A percentile compares a stretch with the other conserved stretches of the same genome.
These are phyloP conservation scores for Nakaseomyces nivariensis DNA, from an alignment of 1,139 yeast genomes.

Conservation along the genomic window DNA sequence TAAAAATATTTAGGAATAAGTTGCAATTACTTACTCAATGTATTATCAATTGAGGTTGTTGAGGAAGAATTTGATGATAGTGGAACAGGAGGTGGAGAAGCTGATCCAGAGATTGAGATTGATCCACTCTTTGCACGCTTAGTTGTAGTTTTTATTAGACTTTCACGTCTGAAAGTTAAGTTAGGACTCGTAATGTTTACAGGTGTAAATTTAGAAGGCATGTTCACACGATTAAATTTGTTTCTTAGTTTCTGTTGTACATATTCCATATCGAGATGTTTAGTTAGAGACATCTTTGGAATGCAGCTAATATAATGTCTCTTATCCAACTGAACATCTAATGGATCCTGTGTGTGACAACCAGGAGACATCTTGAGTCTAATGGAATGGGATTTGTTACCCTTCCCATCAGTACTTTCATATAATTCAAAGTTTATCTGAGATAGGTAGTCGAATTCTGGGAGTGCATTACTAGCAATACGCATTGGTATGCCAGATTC, in stretches of 20 bases:
- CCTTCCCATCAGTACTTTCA: conserved; percentile 61
- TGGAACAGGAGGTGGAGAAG: conserved; percentile 2
- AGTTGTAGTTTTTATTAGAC: neutral
- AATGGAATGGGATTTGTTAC: conserved; percentile 75
- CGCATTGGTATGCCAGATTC: conserved; percentile 94
- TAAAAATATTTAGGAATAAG: neutral
- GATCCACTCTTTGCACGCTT: conserved; percentile 2
- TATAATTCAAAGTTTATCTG: conserved; percentile 91
- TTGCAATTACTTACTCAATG: conserved; percentile 3
- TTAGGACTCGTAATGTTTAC: conserved; percentile 72
- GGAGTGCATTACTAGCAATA: conserved; percentile 86
- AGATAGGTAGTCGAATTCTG: conserved; percentile 91
- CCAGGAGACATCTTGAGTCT: conserved; percentile 91
- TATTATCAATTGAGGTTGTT: conserved; percentile 12
- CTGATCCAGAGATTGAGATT: conserved; percentile 1
- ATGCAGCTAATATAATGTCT: conserved; percentile 96
- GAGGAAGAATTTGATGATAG: conserved; percentile 8
- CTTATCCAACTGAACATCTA: conserved; percentile 91
- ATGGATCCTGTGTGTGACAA: conserved; percentile 94
- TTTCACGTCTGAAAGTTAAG: conserved; percentile 20
- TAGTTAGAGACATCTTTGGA: conserved; percentile 78
- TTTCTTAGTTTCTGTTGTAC: conserved; percentile 74
- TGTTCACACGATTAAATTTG: conserved; percentile 74
- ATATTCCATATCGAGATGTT: conserved; percentile 87
- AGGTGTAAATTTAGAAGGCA: conserved; percentile 87